Evolutionary conservation across 2,329 filamentous ascomycete genomes (phyloP).

Genomic region (Apiospora kogelbergensis): DNA sequence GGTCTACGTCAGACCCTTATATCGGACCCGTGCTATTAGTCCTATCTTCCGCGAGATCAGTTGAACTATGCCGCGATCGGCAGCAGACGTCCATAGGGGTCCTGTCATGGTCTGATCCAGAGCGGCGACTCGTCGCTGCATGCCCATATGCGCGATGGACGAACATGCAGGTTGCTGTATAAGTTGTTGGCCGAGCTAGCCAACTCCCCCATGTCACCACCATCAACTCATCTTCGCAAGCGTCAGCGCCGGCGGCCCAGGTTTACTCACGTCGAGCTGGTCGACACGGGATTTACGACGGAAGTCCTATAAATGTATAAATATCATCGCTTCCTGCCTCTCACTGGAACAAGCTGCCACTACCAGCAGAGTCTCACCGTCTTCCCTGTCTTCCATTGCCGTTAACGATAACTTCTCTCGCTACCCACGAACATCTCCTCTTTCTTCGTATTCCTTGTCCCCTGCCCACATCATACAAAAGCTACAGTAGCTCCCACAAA

Average conservation of each 20-base stretch:
- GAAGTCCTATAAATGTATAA: neutral
- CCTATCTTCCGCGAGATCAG: neutral
- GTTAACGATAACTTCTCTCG: neutral
- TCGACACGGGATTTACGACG: neutral
- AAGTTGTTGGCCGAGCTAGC: neutral
- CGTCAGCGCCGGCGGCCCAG: neutral
- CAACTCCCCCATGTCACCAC: neutral
- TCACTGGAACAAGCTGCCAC: neutral
- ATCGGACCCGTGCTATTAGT: neutral
- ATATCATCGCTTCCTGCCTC: neutral
- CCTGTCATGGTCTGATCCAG: neutral
- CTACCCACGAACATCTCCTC: too few relatives aligned
- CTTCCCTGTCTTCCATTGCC: neutral
- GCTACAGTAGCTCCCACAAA: neutral
- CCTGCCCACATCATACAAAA: neutral
- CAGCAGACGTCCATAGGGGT: neutral
- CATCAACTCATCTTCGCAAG: neutral
- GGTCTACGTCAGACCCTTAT: conserved; percentile 2
- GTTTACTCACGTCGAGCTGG: neutral
- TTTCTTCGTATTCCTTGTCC: neutral
- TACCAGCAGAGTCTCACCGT: neutral
- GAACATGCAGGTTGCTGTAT: neutral
- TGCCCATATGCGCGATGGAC: neutral
- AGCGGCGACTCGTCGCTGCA: neutral
- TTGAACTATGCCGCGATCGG: neutral